Percentiles rank a stretch among this genome's conserved stretches.
phyloP scores from a whole-genome alignment of 371 early-diverging fungal genomes.

The Syncephalastrum racemosum region DNA sequence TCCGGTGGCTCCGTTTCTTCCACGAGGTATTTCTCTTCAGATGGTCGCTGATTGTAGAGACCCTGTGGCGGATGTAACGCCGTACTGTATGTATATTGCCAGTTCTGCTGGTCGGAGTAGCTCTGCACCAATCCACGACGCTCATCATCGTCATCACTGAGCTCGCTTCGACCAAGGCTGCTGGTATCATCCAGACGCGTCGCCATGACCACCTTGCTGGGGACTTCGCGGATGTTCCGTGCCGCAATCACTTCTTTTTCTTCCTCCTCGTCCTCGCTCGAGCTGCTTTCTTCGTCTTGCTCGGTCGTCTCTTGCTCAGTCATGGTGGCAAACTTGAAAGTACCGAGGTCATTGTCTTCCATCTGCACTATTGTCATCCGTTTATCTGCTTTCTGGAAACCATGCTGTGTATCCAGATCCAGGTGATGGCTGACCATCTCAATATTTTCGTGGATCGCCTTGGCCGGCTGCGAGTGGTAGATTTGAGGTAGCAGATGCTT shows the following conservation, averaged over 20 bases:
- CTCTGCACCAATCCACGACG: neutral
- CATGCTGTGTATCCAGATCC: conserved; percentile 11
- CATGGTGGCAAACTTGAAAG: conserved; percentile 8
- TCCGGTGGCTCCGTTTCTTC: too few species aligned
- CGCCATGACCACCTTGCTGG: neutral
- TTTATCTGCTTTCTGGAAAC: conserved; percentile 9
- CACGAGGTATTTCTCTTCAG: too few species aligned
- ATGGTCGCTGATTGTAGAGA: too few species aligned
- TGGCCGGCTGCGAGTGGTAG: conserved; percentile 19
- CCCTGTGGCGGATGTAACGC: too few species aligned
- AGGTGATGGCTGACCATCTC: conserved; percentile 10
- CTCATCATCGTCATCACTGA: conserved; percentile 4
- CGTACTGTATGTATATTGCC: too few species aligned
- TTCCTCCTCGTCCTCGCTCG: conserved; percentile 1
- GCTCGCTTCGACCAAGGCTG: neutral
- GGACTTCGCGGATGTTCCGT: too few species aligned
- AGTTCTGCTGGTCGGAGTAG: too few species aligned
- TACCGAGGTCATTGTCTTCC: conserved; percentile 5
- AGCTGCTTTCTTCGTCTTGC: conserved; percentile 7
- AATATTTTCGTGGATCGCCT: neutral
- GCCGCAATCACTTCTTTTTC: neutral
- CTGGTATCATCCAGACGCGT: conserved; percentile 1
- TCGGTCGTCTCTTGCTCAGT: conserved; percentile 12
- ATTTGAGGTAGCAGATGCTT: conserved; percentile 50
- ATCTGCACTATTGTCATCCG: conserved; percentile 2